Conservation (phyloP, 805 yeast genomes). For the Barnettozyma vustinii region DNA sequence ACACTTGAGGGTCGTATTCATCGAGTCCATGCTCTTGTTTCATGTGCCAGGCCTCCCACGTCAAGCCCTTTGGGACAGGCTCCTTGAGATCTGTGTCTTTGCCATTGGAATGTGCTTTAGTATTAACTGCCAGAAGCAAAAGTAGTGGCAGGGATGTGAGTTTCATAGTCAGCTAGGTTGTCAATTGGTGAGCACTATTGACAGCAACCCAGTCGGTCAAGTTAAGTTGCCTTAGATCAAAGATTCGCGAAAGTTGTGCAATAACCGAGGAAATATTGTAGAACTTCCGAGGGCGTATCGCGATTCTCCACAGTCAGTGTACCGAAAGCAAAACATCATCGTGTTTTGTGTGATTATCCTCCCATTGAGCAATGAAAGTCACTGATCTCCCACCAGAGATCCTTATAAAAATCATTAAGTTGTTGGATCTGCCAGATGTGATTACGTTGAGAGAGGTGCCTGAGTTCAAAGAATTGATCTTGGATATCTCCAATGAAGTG, state of each 20-base stretch:
- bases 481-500: background rate
- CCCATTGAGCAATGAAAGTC: background rate
- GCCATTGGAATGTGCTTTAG: conserved; percentile 16
- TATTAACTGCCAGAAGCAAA: background rate
- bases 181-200: background rate
- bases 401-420: background rate
- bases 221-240: background rate
- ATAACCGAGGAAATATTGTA: too few relatives aligned
- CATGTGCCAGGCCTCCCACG: conserved; percentile 92
- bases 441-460: background rate
- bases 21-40: conserved; percentile 78
- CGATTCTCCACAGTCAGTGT: too few relatives aligned
- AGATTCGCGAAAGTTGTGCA: too few relatives aligned
- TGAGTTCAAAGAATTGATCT: background rate
- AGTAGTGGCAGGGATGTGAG: background rate
- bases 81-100: conserved; percentile 23
- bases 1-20: conserved; percentile 63
- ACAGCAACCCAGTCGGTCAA: background rate
- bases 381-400: background rate
- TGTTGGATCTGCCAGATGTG: background rate
- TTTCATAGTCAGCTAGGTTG: background rate
- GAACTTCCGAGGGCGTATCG: too few relatives aligned
- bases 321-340: too few relatives aligned
- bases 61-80: conserved; percentile 43
- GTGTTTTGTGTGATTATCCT: too few relatives aligned